Evolutionary conservation across 495 filamentous ascomycete species (phyloP).

Genomic region (Podospora conica): DNA sequence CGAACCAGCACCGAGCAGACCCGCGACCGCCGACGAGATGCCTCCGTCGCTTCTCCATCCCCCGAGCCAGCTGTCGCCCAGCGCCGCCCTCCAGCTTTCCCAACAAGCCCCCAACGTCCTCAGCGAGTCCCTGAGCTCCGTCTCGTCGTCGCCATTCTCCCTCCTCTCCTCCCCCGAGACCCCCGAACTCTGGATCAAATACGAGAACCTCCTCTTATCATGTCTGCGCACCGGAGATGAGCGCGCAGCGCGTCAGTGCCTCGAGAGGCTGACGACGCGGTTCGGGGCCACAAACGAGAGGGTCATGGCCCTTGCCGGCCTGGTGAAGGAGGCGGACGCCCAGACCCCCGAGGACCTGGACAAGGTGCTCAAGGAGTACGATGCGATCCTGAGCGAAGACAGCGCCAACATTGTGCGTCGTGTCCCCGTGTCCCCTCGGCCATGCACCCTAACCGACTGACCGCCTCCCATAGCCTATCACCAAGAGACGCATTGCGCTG

Average conservation of each 20-base stretch:
- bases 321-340: constrained; percentile 82
- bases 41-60: constrained; percentile 45
- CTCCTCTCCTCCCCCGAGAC: constrained; percentile 57
- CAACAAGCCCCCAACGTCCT: constrained; percentile 72
- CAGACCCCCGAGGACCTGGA: constrained; percentile 56
- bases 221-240: constrained; percentile 86
- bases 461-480: constrained; percentile 56
- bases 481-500: constrained; percentile 80
- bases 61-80: constrained; percentile 43
- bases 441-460: constrained; percentile 3
- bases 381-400: constrained; percentile 64
- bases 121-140: constrained; percentile 39
- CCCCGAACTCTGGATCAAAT: constrained; percentile 68
- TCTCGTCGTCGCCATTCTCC: constrained; percentile 46
- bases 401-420: constrained; percentile 71
- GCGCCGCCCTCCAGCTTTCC: constrained; percentile 59
- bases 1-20: neutral
- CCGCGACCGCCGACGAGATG: constrained; percentile 25
- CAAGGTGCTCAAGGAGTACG: constrained; percentile 66
- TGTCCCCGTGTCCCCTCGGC: neutral
- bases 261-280: constrained; percentile 65
- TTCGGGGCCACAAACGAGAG: constrained; percentile 81
- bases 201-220: constrained; percentile 79
- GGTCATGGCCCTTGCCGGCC: constrained; percentile 70
- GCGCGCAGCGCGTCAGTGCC: constrained; percentile 62